Evolutionary conservation across 1,139 yeast species (phyloP).

Genomic region (Geotrichum siamense): DNA sequence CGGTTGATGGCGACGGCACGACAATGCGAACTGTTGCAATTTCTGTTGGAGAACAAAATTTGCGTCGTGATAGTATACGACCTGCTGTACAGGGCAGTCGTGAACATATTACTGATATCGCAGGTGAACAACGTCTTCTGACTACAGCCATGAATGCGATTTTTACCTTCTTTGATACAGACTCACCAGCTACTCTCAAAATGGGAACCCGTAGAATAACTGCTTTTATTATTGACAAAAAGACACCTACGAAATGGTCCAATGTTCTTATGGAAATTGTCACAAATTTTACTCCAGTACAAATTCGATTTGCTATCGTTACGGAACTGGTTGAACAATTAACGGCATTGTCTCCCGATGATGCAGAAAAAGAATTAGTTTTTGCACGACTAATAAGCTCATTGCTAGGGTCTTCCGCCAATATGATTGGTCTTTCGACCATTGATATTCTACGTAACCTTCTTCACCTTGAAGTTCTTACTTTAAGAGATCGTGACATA

Average conservation of each 20-base stretch:
- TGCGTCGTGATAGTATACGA: constrained; percentile 10
- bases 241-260: constrained; percentile 43
- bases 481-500: constrained; percentile 28
- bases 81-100: constrained; percentile 12
- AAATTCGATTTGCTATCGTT: constrained; percentile 66
- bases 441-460: constrained; percentile 68
- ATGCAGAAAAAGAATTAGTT: constrained; percentile 40
- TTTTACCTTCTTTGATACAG: constrained; percentile 37
- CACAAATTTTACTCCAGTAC: constrained; percentile 78
- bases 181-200: constrained; percentile 34
- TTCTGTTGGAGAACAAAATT: constrained; percentile 10
- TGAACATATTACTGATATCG: constrained; percentile 5
- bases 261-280: constrained; percentile 54
- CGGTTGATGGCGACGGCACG: constrained; percentile 18
- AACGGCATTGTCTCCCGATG: constrained; percentile 28
- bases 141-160: constrained; percentile 30
- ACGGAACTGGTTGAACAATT: constrained; percentile 37
- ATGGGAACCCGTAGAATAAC: constrained; percentile 33
- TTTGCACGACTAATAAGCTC: constrained; percentile 54
- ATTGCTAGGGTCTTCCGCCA: constrained; percentile 66
- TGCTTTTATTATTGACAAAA: constrained; percentile 28
- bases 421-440: constrained; percentile 88
- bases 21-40: constrained; percentile 20
- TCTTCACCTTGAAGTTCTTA: constrained; percentile 44
- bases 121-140: constrained; percentile 19